A percentile compares a stretch with the other conserved stretches of the same genome.
phyloP scores from a whole-genome alignment of 768 basidiomycete genomes.

The Cystobasidiopsis lactophilus region DNA sequence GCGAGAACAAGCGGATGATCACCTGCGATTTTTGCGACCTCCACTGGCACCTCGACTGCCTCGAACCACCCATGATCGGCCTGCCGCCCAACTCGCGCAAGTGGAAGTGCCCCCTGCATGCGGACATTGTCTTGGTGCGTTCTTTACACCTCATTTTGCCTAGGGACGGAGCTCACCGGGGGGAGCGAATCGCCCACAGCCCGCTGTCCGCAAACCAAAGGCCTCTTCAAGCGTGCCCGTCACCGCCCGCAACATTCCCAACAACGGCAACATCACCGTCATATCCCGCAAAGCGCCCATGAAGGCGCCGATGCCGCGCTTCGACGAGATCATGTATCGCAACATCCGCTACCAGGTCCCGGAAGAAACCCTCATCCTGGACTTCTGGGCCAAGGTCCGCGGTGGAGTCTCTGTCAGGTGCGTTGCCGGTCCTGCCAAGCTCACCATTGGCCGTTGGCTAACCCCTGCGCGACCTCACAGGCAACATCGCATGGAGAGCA shows the following conservation, averaged over 20 bases:
- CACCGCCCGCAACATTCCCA: constrained; percentile 45
- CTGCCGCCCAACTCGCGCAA: constrained; percentile 75
- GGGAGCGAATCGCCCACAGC: constrained; percentile 29
- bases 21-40: constrained; percentile 88
- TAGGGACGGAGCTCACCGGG: background rate
- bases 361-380: constrained; percentile 69
- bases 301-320: constrained; percentile 20
- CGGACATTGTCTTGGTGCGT: constrained; percentile 62
- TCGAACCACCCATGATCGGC: constrained; percentile 64
- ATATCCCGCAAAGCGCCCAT: constrained; percentile 39
- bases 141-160: background rate
- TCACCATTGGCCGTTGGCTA: too few species aligned
- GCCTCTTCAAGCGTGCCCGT: constrained; percentile 43
- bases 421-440: too few species aligned
- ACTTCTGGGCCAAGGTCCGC: constrained; percentile 66
- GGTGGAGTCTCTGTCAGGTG: background rate
- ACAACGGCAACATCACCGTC: constrained; percentile 83
- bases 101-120: constrained; percentile 99
- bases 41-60: constrained; percentile 92
- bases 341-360: constrained; percentile 65
- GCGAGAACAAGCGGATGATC: constrained; percentile 36
- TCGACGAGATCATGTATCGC: constrained; percentile 69
- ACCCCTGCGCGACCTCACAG: background rate
- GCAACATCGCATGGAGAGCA: background rate
- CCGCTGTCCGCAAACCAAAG: constrained; percentile 59